Conservation (phyloP, 495 filamentous ascomycete species). For the Aspergillus sclerotioniger region DNA sequence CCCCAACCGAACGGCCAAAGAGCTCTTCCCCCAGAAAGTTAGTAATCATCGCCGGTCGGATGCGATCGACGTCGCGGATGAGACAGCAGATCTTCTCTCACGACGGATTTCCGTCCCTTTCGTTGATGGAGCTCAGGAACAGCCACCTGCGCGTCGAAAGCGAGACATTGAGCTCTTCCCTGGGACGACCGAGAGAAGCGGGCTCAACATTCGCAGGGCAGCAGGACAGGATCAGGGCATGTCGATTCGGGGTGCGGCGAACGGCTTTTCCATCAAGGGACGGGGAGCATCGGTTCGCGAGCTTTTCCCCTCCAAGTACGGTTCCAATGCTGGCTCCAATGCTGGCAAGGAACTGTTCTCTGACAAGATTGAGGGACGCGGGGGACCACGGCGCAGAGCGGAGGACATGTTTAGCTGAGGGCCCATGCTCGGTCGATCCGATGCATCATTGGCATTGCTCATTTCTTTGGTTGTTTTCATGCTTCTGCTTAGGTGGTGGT, state of each 20-base stretch:
- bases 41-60: slow-evolving; percentile 64
- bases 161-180: slow-evolving; percentile 44
- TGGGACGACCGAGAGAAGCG: slow-evolving; percentile 25
- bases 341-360: slow-evolving; percentile 70
- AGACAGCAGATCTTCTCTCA: slow-evolving; percentile 57
- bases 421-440: background rate
- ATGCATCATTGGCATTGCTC: background rate
- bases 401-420: slow-evolving; percentile 52
- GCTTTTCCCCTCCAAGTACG: slow-evolving; percentile 65
- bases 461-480: background rate
- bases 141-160: slow-evolving; percentile 25
- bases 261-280: slow-evolving; percentile 48
- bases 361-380: slow-evolving; percentile 50
- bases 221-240: slow-evolving; percentile 56
- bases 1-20: slow-evolving; percentile 54
- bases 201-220: slow-evolving; percentile 62
- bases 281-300: slow-evolving; percentile 58
- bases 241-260: slow-evolving; percentile 61
- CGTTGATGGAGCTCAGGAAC: slow-evolving; percentile 44
- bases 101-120: slow-evolving; percentile 53
- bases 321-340: slow-evolving; percentile 49
- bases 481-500: background rate
- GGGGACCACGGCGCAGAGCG: slow-evolving; percentile 46
- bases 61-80: slow-evolving; percentile 63
- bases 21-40: slow-evolving; percentile 66